Evolutionary conservation across 2,329 filamentous ascomycete species (phyloP).

Genomic region (Pyricularia grisea): DNA sequence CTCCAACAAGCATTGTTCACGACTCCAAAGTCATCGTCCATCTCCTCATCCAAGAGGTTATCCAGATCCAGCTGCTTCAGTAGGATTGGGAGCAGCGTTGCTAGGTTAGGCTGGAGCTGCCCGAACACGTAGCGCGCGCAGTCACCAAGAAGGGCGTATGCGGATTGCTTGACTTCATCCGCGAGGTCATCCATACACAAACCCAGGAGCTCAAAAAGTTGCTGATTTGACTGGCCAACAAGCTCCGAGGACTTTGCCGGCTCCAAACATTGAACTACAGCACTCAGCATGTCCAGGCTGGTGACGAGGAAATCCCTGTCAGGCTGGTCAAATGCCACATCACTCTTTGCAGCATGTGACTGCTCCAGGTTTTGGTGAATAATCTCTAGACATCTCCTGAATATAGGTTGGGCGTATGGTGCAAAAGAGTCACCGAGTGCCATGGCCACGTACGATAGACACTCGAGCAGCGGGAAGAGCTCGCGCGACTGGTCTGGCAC

Average conservation of each 20-base stretch:
- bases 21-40: constrained; percentile 80
- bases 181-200: constrained; percentile 88
- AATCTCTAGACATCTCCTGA: constrained; percentile 78
- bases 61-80: constrained; percentile 82
- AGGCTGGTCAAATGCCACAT: constrained; percentile 62
- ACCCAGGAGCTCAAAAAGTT: constrained; percentile 81
- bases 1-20: constrained; percentile 99
- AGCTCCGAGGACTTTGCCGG: constrained; percentile 65
- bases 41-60: constrained; percentile 64
- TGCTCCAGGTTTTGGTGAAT: constrained; percentile 88
- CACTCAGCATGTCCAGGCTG: constrained; percentile 84
- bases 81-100: constrained; percentile 68
- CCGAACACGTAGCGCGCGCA: constrained; percentile 87
- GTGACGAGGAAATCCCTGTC: constrained; percentile 98
- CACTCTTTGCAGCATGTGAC: constrained; percentile 58
- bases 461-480: constrained; percentile 91
- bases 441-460: constrained; percentile 85
- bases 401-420: constrained; percentile 79
- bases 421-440: constrained; percentile 76
- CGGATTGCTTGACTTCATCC: constrained; percentile 92
- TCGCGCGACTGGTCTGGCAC: constrained; percentile 85
- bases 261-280: constrained; percentile 84
- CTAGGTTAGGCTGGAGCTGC: constrained; percentile 66
- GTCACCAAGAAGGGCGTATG: constrained; percentile 89
- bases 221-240: constrained; percentile 64